Evolutionary conservation across 108 stramenopile species (phyloP).

Genomic region (Craspedostauros australis): DNA sequence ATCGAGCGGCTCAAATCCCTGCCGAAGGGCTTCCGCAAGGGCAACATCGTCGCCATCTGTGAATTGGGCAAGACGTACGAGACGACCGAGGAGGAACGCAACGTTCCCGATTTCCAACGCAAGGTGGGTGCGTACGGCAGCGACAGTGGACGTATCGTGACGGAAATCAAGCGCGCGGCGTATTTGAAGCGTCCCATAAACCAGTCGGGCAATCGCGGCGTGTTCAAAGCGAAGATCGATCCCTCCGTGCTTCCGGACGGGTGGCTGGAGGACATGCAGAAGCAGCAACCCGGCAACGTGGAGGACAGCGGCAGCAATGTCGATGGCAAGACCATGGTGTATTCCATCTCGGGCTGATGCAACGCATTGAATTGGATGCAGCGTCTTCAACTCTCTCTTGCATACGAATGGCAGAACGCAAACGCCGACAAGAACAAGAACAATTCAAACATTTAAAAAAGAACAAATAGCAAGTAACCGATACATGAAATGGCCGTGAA

Average conservation of each 20-base stretch:
- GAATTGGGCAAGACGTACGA: constrained; percentile 71
- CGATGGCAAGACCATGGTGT: no score
- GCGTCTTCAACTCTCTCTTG: no score
- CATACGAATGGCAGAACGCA: no score
- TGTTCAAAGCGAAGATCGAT: constrained; percentile 62
- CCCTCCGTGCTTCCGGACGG: constrained; percentile 51
- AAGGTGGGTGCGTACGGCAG: constrained; percentile 53
- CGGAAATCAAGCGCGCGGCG: constrained; percentile 57
- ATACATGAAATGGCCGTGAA: no score
- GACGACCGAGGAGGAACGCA: constrained; percentile 41
- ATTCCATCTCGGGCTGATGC: no score
- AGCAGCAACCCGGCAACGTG: no score
- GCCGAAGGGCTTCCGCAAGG: constrained; percentile 50
- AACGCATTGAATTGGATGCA: no score
- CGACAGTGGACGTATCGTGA: constrained; percentile 56
- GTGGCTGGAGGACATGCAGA: no score
- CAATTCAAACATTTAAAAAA: no score
- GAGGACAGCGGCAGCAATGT: no score
- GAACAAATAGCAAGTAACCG: no score
- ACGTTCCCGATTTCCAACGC: constrained; percentile 54
- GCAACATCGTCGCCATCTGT: constrained; percentile 60
- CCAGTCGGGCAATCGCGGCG: constrained; percentile 42
- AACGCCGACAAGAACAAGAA: no score
- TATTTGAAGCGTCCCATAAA: constrained; percentile 47
- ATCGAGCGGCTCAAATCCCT: constrained; percentile 48